Conservation (phyloP, 768 basidiomycete genomes). For the Pisolithus tinctorius region DNA sequence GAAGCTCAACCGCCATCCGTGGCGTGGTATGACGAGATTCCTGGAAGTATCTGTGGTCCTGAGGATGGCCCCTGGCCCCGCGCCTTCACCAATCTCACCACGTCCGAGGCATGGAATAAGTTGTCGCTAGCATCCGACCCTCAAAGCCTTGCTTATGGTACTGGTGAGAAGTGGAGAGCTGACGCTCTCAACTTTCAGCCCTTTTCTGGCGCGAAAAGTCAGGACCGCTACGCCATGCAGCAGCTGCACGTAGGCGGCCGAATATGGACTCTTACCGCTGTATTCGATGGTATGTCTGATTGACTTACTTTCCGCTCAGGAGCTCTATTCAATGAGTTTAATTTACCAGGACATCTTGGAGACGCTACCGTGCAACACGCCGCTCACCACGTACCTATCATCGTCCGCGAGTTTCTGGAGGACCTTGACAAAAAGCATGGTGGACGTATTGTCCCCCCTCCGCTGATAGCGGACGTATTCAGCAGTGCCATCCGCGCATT, state of each 20-base stretch:
- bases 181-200: constrained; percentile 67
- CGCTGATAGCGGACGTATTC: constrained; percentile 49
- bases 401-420: constrained; percentile 53
- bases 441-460: constrained; percentile 35
- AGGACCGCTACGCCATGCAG: constrained; percentile 59
- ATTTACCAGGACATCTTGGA: constrained; percentile 51
- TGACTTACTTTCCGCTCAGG: constrained; percentile 4
- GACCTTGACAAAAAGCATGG: constrained; percentile 33
- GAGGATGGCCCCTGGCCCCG: constrained; percentile 65
- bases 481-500: constrained; percentile 53
- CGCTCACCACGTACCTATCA: constrained; percentile 60
- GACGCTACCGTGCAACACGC: constrained; percentile 67
- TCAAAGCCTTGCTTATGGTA: constrained; percentile 35
- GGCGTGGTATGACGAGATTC: constrained; percentile 56
- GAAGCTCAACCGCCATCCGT: constrained; percentile 22
- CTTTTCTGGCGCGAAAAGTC: constrained; percentile 44
- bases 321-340: constrained; percentile 3
- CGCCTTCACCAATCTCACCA: constrained; percentile 44
- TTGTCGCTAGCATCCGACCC: constrained; percentile 47
- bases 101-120: constrained; percentile 48
- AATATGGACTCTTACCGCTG: constrained; percentile 59
- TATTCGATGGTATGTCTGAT: constrained; percentile 53
- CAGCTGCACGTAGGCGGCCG: constrained; percentile 49
- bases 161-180: constrained; percentile 34
- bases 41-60: constrained; percentile 53